phyloP scores from a whole-genome alignment of 805 yeast genomes.

The Candida suzukii region DNA sequence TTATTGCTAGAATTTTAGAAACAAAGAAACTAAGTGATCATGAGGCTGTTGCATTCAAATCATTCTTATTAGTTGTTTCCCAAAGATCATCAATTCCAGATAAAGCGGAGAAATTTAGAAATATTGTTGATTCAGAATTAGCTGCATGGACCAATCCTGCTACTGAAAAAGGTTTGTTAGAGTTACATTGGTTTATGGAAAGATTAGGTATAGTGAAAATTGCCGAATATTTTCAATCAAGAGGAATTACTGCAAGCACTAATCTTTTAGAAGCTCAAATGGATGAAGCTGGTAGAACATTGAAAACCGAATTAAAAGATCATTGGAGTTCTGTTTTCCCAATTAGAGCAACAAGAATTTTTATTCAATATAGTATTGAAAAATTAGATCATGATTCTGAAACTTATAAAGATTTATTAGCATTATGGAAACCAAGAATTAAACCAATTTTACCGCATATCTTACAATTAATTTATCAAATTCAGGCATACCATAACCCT shows the following conservation, averaged over 20 bases:
- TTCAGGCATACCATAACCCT: constrained; percentile 92
- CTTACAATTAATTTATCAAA: constrained; percentile 77
- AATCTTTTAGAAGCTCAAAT: constrained; percentile 71
- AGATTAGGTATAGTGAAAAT: constrained; percentile 90
- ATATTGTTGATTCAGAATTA: constrained; percentile 90
- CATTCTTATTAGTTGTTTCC: constrained; percentile 85
- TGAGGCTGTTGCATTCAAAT: constrained; percentile 89
- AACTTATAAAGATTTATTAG: constrained; percentile 62
- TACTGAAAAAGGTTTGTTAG: constrained; percentile 82
- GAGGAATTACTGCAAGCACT: constrained; percentile 74
- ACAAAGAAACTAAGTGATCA: constrained; percentile 74
- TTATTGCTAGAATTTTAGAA: constrained; percentile 62
- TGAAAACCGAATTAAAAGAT: constrained; percentile 74
- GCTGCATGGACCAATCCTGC: constrained; percentile 88
- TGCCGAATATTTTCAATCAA: constrained; percentile 78
- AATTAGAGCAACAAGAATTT: constrained; percentile 89
- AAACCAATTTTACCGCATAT: constrained; percentile 90
- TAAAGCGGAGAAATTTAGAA: constrained; percentile 66
- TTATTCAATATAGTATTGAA: constrained; percentile 92
- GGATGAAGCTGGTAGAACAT: constrained; percentile 79
- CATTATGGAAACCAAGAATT: constrained; percentile 88
- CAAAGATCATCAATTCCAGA: constrained; percentile 72
- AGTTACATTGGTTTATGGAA: constrained; percentile 97
- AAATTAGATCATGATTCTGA: constrained; percentile 73
- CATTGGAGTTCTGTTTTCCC: constrained; percentile 96